Conservation (phyloP, 345 rosid genomes). For the Viola odorata region DNA sequence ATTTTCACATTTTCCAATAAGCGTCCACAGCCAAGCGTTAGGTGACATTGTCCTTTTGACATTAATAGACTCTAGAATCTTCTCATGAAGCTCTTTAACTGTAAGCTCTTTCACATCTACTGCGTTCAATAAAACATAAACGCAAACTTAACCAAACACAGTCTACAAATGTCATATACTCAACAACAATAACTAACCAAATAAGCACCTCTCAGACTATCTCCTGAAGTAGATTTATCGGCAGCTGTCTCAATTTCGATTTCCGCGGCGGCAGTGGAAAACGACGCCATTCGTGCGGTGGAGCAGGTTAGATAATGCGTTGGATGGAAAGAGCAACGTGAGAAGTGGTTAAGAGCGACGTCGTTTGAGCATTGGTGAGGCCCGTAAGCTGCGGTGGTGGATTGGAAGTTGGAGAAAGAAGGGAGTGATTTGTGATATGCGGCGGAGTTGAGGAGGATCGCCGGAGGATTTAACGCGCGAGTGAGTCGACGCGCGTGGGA, state of each 20-base stretch:
- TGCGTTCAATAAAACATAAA: conserved; percentile 26
- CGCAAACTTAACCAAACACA: neutral
- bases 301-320: neutral
- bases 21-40: conserved; percentile 75
- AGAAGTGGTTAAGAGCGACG: no score
- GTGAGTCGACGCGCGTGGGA: conserved; percentile 38
- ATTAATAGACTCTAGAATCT: conserved; percentile 54
- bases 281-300: neutral
- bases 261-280: neutral
- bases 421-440: conserved; percentile 16
- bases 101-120: conserved; percentile 59
- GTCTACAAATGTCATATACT: neutral
- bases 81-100: conserved; percentile 65
- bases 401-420: conserved; percentile 11
- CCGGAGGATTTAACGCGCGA: conserved; percentile 30
- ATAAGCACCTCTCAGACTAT: neutral
- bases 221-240: neutral
- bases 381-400: conserved; percentile 16
- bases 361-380: neutral
- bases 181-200: neutral
- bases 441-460: conserved; percentile 13
- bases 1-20: conserved; percentile 62
- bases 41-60: conserved; percentile 67
- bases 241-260: neutral
- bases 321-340: neutral